phyloP scores from a whole-genome alignment of 73 alveolate species.

The Paramecium pentaurelia region DNA sequence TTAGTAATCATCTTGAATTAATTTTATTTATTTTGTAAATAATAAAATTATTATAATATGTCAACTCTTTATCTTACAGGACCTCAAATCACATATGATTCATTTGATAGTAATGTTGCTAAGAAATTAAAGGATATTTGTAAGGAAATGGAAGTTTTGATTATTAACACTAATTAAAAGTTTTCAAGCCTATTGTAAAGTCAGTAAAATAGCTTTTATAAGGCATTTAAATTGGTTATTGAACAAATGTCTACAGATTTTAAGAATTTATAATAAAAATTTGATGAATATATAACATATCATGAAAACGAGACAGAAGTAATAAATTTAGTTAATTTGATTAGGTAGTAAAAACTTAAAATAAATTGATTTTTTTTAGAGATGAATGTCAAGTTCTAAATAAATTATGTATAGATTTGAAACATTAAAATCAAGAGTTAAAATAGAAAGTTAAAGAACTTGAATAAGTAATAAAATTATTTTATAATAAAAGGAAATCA shows the following conservation, averaged over 20 bases:
- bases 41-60: not conserved
- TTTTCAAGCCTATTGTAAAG: not conserved
- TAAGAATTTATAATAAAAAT: slow-evolving; percentile 22
- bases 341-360: slow-evolving; percentile 10
- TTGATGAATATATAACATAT: not conserved
- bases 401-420: not conserved
- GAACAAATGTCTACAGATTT: slow-evolving; percentile 17
- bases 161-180: not conserved
- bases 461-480: not conserved
- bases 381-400: not conserved
- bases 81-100: not conserved
- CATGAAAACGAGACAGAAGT: slow-evolving; percentile 41
- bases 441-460: not conserved
- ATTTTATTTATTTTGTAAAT: not conserved
- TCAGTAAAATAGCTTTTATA: not conserved
- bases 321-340: not conserved
- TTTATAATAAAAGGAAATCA: not conserved
- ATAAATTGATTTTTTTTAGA: slow-evolving; percentile 19
- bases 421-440: not conserved
- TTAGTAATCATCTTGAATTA: not conserved
- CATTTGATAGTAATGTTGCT: not conserved
- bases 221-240: slow-evolving; percentile 7
- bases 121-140: slow-evolving; percentile 12
- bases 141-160: slow-evolving; percentile 10
- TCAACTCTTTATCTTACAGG: not conserved